A percentile compares a stretch with the other conserved stretches of the same genome.
These are phyloP conservation scores for Monilinia aucupariae DNA, from an alignment of 2,329 filamentous ascomycete species.

Conservation along the genomic window DNA sequence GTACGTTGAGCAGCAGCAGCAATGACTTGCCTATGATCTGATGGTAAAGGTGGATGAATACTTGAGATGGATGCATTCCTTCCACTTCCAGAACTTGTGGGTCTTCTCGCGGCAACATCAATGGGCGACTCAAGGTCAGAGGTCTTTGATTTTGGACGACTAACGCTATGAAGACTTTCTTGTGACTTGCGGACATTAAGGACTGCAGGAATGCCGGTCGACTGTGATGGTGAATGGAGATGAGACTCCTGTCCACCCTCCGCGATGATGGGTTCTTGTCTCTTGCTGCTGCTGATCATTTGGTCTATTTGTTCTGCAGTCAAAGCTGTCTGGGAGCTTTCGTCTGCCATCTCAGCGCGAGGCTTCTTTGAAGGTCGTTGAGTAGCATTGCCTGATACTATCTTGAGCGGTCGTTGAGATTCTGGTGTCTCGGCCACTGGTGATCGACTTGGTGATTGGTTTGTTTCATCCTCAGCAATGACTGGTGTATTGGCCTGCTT, in stretches of 20 bases:
- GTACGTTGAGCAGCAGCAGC: conserved; percentile 65
- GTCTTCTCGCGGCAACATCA: conserved; percentile 47
- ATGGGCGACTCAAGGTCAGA: conserved; percentile 36
- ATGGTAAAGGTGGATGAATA: conserved; percentile 66
- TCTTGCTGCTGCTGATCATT: conserved; percentile 54
- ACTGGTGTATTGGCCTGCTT: conserved; percentile 38
- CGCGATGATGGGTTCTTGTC: conserved; percentile 28
- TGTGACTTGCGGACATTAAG: conserved; percentile 44
- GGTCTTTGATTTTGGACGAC: conserved; percentile 38
- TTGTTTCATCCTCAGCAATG: conserved; percentile 61
- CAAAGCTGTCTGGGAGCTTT: conserved; percentile 74
- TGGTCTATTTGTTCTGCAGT: conserved; percentile 78
- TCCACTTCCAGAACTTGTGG: conserved; percentile 68
- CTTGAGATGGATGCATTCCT: conserved; percentile 44
- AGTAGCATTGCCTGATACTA: conserved; percentile 55
- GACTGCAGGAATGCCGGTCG: conserved; percentile 34
- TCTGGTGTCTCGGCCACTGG: conserved; percentile 46
- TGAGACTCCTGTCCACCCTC: conserved; percentile 25
- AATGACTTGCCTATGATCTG: conserved; percentile 79
- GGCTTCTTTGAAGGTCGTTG: conserved; percentile 40
- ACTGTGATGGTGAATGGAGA: conserved; percentile 28
- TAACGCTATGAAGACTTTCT: conserved; percentile 45
- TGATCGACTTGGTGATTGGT: conserved; percentile 50
- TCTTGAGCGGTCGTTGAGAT: conserved; percentile 54
- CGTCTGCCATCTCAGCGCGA: conserved; percentile 52